Evolutionary conservation across 1,139 yeast genomes (phyloP).

Genomic region (Zygotorulaspora mrakii): DNA sequence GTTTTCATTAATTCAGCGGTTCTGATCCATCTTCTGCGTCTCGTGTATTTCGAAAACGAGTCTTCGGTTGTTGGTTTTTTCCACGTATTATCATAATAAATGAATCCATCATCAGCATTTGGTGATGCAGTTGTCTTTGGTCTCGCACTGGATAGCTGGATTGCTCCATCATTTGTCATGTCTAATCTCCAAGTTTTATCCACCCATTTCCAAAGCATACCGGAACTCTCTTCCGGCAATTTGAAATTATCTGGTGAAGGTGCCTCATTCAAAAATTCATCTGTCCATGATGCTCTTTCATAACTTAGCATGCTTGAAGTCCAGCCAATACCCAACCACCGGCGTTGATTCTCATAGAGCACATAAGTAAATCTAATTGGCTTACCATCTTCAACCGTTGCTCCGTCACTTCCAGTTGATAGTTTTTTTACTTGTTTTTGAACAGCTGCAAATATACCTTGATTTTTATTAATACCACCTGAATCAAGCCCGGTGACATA

Average conservation of each 20-base stretch:
- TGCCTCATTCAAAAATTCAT: constrained; percentile 85
- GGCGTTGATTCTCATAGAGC: constrained; percentile 90
- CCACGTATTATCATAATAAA: constrained; percentile 92
- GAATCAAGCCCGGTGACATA: constrained; percentile 86
- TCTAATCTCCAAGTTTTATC: constrained; percentile 91
- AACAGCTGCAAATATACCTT: constrained; percentile 35
- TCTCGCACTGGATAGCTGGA: constrained; percentile 61
- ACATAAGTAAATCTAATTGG: constrained; percentile 87
- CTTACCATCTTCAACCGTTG: constrained; percentile 48
- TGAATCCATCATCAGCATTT: constrained; percentile 73
- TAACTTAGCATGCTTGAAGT: constrained; percentile 84
- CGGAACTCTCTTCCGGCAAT: constrained; percentile 68
- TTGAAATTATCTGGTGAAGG: constrained; percentile 71
- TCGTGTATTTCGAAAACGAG: constrained; percentile 82
- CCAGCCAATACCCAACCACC: constrained; percentile 99
- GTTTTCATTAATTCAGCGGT: constrained; percentile 73
- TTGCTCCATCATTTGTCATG: constrained; percentile 81
- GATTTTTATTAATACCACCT: constrained; percentile 46
- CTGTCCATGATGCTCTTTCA: constrained; percentile 96
- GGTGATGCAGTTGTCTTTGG: constrained; percentile 78
- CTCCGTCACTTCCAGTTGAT: constrained; percentile 19
- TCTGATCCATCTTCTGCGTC: constrained; percentile 93
- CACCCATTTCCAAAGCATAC: constrained; percentile 91
- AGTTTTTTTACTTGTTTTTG: constrained; percentile 33
- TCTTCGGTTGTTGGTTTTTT: constrained; percentile 86